Conservation (phyloP, 208 protist species). For the Crithidia fasciculata region DNA sequence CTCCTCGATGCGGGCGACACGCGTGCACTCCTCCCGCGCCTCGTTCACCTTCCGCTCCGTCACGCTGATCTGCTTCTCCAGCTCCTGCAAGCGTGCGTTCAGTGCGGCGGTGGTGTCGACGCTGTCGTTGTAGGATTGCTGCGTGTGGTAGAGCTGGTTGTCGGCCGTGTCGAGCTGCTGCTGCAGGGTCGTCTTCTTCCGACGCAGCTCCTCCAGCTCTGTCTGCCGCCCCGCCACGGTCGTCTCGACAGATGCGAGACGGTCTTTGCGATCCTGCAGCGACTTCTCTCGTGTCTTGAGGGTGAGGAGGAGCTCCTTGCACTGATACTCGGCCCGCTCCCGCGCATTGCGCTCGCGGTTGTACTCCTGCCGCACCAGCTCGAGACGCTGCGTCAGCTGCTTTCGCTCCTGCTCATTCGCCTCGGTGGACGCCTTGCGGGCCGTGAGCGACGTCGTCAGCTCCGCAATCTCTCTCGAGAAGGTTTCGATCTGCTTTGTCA, state of each 20-base stretch:
- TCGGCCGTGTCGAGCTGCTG: conserved; percentile 92
- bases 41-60: conserved; percentile 82
- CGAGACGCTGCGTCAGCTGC: conserved; percentile 59
- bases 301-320: conserved; percentile 81
- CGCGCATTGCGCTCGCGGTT: conserved; percentile 87
- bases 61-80: conserved; percentile 68
- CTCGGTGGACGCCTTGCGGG: conserved; percentile 55
- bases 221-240: conserved; percentile 47
- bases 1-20: conserved; percentile 73
- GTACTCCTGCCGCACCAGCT: conserved; percentile 72
- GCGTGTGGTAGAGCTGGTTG: conserved; percentile 85
- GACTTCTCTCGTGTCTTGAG: conserved; percentile 72
- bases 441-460: conserved; percentile 45
- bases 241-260: conserved; percentile 29
- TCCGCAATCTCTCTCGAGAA: conserved; percentile 72
- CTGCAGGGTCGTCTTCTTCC: conserved; percentile 56
- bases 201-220: conserved; percentile 72
- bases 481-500: conserved; percentile 90
- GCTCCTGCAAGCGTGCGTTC: conserved; percentile 79
- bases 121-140: conserved; percentile 92
- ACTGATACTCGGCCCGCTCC: conserved; percentile 93
- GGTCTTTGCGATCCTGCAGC: conserved; percentile 50
- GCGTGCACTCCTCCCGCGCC: conserved; percentile 53
- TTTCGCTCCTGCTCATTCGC: conserved; percentile 62
- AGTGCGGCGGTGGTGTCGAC: conserved; percentile 89